phyloP scores from a whole-genome alignment of 2,329 filamentous ascomycete species.

The Aspergillus unguis region DNA sequence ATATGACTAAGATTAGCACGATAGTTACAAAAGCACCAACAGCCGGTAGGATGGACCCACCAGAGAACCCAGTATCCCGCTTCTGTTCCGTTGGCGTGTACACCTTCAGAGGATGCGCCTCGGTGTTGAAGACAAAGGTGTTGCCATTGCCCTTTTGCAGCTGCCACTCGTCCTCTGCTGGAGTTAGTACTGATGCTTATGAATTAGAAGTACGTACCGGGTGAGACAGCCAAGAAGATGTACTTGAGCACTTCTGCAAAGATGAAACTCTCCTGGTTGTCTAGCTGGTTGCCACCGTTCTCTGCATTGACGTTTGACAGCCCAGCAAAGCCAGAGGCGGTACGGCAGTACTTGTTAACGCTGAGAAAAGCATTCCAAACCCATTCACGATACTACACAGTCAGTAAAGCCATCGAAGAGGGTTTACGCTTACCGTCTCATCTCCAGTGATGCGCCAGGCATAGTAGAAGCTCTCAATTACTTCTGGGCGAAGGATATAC shows the following conservation, averaged over 20 bases:
- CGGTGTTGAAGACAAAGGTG: conserved; percentile 62
- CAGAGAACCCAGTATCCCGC: too few relatives aligned
- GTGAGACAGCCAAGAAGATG: conserved; percentile 66
- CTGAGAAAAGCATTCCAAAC: conserved; percentile 73
- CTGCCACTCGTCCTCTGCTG: conserved; percentile 58
- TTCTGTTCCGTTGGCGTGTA: background rate
- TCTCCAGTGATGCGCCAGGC: conserved; percentile 77
- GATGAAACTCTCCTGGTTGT: conserved; percentile 84
- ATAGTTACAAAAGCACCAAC: too few relatives aligned
- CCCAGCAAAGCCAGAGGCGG: conserved; percentile 64
- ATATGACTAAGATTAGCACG: too few relatives aligned
- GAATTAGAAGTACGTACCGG: conserved; percentile 22
- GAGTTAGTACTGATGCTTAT: conserved; percentile 13
- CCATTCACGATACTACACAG: conserved; percentile 68
- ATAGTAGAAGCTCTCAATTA: conserved; percentile 82
- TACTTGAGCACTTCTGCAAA: conserved; percentile 90
- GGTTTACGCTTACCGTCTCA: conserved; percentile 41
- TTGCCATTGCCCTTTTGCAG: conserved; percentile 51
- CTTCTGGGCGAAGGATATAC: conserved; percentile 75
- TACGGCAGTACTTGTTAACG: conserved; percentile 62
- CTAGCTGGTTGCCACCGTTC: conserved; percentile 58
- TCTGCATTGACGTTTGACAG: conserved; percentile 63
- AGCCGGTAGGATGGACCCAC: too few relatives aligned
- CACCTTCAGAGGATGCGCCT: conserved; percentile 54
- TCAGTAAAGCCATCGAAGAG: conserved; percentile 10